phyloP scores from a whole-genome alignment of 2,329 filamentous ascomycete genomes.

The Hymenoscyphus infarciens region DNA sequence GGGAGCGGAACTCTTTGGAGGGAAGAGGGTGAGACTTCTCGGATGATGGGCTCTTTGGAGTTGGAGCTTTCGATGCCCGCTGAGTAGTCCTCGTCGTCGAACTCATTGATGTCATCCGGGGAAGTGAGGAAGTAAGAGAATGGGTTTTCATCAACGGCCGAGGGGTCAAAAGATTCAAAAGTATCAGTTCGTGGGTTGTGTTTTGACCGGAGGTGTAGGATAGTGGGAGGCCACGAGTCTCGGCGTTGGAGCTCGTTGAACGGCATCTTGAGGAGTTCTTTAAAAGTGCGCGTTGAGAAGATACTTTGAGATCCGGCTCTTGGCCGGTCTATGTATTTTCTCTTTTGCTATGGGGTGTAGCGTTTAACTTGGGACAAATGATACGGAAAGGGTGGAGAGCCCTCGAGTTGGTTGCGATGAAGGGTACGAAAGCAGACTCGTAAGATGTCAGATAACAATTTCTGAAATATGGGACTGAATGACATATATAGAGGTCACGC shows the following conservation, averaged over 20 bases:
- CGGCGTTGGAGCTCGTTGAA: constrained; percentile 32
- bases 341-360: constrained; percentile 2
- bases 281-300: constrained; percentile 4
- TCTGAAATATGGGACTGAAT: constrained; percentile 11
- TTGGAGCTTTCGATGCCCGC: constrained; percentile 34
- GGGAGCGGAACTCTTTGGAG: constrained; percentile 25
- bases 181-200: constrained; percentile 17
- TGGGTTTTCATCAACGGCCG: constrained; percentile 34
- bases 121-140: constrained; percentile 36
- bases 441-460: constrained; percentile 15
- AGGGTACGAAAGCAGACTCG: constrained; percentile 12
- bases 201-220: constrained; percentile 27
- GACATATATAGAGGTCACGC: constrained; percentile 30
- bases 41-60: constrained; percentile 22
- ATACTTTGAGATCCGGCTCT: constrained; percentile 28
- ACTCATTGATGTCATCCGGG: constrained; percentile 31
- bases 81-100: constrained; percentile 30
- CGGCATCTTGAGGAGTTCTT: constrained; percentile 25
- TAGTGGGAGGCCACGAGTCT: constrained; percentile 37
- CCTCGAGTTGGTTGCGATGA: constrained; percentile 1
- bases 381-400: constrained; percentile 9
- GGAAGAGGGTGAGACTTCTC: constrained; percentile 32
- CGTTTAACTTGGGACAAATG: constrained; percentile 6
- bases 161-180: constrained; percentile 18
- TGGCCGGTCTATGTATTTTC: constrained; percentile 32